A percentile compares a stretch with the other conserved stretches of the same genome.
Evolutionary conservation across 805 yeast species (phyloP).

Genomic region (Ogataea salicorniae): DNA sequence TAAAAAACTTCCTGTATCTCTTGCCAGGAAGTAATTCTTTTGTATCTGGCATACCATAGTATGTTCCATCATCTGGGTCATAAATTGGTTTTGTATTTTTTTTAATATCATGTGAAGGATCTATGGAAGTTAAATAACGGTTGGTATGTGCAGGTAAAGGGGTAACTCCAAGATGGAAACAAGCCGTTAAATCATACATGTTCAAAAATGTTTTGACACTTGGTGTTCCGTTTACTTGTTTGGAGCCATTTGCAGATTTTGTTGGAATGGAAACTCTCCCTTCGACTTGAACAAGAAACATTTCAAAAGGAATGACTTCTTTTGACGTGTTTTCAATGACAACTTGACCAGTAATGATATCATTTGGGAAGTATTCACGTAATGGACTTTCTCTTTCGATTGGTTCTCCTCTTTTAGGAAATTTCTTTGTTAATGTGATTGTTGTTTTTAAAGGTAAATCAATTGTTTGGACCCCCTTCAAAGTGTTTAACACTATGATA

Average conservation of each 20-base stretch:
- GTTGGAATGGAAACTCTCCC: conserved; percentile 35
- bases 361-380: conserved; percentile 62
- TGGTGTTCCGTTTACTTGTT: conserved; percentile 1
- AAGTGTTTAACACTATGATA: conserved; percentile 22
- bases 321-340: conserved; percentile 37
- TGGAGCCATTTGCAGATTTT: neutral
- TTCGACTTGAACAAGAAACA: conserved; percentile 55
- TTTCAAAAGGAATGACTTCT: conserved; percentile 49
- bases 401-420: conserved; percentile 27
- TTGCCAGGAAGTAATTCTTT: conserved; percentile 41
- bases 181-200: conserved; percentile 49
- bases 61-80: conserved; percentile 24
- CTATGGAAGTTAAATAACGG: conserved; percentile 8
- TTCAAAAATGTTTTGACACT: conserved; percentile 34
- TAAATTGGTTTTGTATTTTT: neutral
- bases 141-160: neutral
- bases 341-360: conserved; percentile 54
- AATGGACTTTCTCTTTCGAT: conserved; percentile 30
- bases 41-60: conserved; percentile 39
- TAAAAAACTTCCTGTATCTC: conserved; percentile 51
- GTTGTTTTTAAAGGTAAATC: conserved; percentile 22
- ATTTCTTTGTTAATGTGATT: conserved; percentile 35
- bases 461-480: conserved; percentile 21
- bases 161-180: conserved; percentile 37
- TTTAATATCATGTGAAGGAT: neutral